Evolutionary conservation across 257 asterid genomes (phyloP), one percentile per base, ranked within the genome.

Genomic region (Salvia rosmarinus): DNA sequence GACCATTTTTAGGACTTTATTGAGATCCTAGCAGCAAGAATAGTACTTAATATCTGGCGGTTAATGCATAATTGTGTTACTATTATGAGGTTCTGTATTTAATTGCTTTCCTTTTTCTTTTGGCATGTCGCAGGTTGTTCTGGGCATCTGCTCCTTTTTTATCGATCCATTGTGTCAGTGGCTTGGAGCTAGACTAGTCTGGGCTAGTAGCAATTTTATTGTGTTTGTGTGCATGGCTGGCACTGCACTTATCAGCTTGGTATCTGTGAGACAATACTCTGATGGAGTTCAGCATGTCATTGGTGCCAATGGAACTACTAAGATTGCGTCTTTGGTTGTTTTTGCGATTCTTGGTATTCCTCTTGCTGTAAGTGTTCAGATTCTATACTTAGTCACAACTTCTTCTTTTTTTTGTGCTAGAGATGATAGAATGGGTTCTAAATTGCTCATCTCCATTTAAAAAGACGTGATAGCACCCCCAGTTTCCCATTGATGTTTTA

Each of bases 311-410:
- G 70, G 23, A 69, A 80, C 81, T 54, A 85, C 96, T 57, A 92
- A 88, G 83, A 77, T 82, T 74, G 96, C 99, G 43, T 92, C 99
- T 13, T 81, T 95, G 77, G 80, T 90, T 78, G 89, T 90, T 80
- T 95, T 95, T 80, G 85, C 95, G 39, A 81, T 91, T 83, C 98
- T 95, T 70, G 99, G 99, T 84, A 70, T 95, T 74, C 99, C 99
- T 74, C 95, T 95, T 66, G 96, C 98, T 70, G 99, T 95, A 85
- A 84, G 96, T 84, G 74, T 59, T 68, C 50, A 61, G 32, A 73
- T 65, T 69, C 76, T 40, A 4, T 46, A 65, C 44, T 71, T 70
- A 44, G 60, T 40, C 23, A 51, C 40, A 23, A 20, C 43, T 49
- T 52, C 10, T 30, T 7, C 32, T 42, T 43, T 10, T 28, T 55